Conservation (phyloP, 1,284 basidiomycete species). For the Ceratobasidium sp. region DNA sequence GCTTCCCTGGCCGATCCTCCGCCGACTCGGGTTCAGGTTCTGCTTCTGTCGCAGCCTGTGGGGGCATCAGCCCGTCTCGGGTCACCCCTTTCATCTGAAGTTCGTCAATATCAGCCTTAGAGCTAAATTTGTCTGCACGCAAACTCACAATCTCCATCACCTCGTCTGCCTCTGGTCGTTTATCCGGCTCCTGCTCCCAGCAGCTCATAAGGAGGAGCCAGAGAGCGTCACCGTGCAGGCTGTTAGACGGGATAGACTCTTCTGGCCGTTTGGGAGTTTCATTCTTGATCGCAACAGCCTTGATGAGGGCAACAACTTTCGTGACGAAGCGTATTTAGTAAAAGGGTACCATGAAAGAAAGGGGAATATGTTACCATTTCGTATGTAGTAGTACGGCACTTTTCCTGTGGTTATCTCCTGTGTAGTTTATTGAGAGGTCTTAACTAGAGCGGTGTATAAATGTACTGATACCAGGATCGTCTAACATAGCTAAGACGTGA, state of each 20-base stretch:
- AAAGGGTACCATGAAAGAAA: no score
- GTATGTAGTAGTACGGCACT: background rate
- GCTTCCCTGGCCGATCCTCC: no score
- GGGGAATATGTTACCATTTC: no score
- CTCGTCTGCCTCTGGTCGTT: background rate
- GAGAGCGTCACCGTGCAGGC: background rate
- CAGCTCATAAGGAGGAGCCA: background rate
- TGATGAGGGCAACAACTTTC: background rate
- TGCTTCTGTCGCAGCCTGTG: no score
- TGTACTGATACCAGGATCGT: slow-evolving; percentile 4
- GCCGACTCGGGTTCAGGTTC: no score
- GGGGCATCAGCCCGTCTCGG: no score
- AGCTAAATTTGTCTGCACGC: no score
- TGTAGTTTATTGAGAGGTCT: background rate
- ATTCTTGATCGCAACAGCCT: background rate
- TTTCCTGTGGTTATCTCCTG: slow-evolving; percentile 6
- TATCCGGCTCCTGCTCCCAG: slow-evolving; percentile 5
- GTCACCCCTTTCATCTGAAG: no score
- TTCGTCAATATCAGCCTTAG: no score
- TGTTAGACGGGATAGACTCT: background rate
- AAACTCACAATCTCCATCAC: slow-evolving; percentile 8
- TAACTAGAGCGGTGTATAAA: no score
- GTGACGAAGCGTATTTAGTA: no score
- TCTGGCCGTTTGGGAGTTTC: background rate
- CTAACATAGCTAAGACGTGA: background rate